Evolutionary conservation across 371 early-diverging fungal genomes (phyloP).

Genomic region (Mucor circinelloides): DNA sequence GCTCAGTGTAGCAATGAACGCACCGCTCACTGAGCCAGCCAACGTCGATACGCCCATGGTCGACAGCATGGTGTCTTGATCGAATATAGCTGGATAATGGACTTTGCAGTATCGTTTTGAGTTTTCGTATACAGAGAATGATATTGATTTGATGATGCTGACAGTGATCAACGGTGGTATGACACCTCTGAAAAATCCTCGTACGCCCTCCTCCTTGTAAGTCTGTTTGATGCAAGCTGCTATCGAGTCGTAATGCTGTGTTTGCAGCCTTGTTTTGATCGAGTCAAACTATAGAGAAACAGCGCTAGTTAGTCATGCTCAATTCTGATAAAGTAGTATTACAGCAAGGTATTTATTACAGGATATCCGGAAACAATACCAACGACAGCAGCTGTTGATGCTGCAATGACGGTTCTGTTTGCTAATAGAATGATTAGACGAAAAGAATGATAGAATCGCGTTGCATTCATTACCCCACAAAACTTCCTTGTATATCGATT

Average conservation of each 20-base stretch:
- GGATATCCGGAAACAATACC: conserved; percentile 67
- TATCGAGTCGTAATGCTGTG: conserved; percentile 72
- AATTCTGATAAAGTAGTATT: not conserved
- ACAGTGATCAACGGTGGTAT: conserved; percentile 76
- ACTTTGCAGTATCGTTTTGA: conserved; percentile 37
- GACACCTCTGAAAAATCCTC: conserved; percentile 78
- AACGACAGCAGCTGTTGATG: conserved; percentile 63
- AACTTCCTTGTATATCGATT: conserved; percentile 18
- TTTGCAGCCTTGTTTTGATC: conserved; percentile 83
- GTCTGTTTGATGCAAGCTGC: conserved; percentile 68
- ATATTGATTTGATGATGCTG: conserved; percentile 75
- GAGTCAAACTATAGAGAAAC: conserved; percentile 64
- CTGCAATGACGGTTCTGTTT: conserved; percentile 63
- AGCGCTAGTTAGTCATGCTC: not conserved
- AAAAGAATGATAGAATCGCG: not conserved
- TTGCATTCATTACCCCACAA: conserved; percentile 20
- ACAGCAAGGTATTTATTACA: conserved; percentile 16
- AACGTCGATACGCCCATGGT: conserved; percentile 56
- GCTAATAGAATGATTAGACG: conserved; percentile 27
- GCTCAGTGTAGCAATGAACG: conserved; percentile 68
- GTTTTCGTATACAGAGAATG: conserved; percentile 78
- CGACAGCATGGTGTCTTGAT: conserved; percentile 41
- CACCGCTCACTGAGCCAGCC: conserved; percentile 68
- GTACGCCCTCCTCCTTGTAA: conserved; percentile 69
- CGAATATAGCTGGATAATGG: conserved; percentile 22